phyloP scores from a whole-genome alignment of 1,284 basidiomycete species.

The Cystobasidiaceae sp. region DNA sequence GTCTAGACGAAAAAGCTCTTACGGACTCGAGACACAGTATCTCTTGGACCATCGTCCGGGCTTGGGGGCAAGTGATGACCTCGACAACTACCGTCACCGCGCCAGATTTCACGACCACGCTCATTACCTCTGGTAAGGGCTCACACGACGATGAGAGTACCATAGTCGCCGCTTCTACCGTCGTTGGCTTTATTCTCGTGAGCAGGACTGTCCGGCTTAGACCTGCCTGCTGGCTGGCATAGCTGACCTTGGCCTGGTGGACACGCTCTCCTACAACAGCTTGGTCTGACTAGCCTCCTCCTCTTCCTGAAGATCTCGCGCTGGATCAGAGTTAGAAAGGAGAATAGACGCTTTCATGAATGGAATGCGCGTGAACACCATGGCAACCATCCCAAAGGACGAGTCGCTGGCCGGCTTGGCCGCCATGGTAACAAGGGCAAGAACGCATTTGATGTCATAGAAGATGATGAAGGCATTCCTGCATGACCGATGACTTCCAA shows the following conservation, averaged over 20 bases:
- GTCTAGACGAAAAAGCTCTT: no score
- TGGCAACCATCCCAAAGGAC: conserved; percentile 25
- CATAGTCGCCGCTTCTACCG: conserved; percentile 15
- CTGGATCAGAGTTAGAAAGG: neutral
- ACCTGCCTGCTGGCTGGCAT: neutral
- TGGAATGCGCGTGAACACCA: conserved; percentile 26
- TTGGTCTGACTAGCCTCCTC: conserved; percentile 20
- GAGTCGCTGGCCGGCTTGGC: conserved; percentile 2
- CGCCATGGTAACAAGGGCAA: conserved; percentile 11
- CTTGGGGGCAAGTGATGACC: conserved; percentile 1
- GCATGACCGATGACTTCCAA: no score
- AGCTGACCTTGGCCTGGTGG: no score
- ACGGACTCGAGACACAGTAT: no score
- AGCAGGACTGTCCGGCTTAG: neutral
- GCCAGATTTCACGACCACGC: neutral
- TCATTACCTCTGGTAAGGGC: neutral
- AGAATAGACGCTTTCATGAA: conserved; percentile 21
- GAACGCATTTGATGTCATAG: conserved; percentile 28
- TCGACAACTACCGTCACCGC: conserved; percentile 5
- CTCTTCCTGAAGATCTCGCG: conserved; percentile 29
- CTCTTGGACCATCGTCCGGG: neutral
- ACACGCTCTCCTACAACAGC: neutral
- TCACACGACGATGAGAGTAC: conserved; percentile 15
- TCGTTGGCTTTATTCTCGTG: conserved; percentile 25
- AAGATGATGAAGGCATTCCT: conserved; percentile 30